A percentile compares a stretch with the other conserved stretches of the same genome.
Evolutionary conservation across 257 asterid genomes (phyloP).

Genomic region (Solanum ossicruentum): DNA sequence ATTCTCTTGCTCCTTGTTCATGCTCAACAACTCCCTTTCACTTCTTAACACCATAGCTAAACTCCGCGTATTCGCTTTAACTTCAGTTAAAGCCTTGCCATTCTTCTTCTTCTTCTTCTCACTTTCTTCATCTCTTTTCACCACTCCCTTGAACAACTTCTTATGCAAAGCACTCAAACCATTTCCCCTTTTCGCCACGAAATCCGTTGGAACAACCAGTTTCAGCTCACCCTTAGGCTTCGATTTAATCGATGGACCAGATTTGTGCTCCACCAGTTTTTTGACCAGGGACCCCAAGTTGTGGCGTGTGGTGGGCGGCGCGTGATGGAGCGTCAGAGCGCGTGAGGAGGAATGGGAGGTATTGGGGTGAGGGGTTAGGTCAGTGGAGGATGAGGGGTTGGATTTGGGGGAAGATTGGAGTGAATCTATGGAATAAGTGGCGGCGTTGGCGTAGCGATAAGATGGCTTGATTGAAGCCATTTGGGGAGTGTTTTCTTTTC

Average conservation of each 20-base stretch:
- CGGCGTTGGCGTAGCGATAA: slow-evolving; percentile 48
- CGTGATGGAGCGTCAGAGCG: slow-evolving; percentile 29
- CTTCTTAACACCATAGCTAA: slow-evolving; percentile 89
- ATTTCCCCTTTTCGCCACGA: slow-evolving; percentile 27
- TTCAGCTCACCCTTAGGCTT: slow-evolving; percentile 21
- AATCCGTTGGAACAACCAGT: slow-evolving; percentile 37
- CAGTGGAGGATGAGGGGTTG: slow-evolving; percentile 66
- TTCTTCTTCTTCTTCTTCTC: slow-evolving; percentile 57
- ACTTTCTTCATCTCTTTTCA: slow-evolving; percentile 35
- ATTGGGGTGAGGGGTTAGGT: background rate
- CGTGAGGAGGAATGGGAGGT: slow-evolving; percentile 6
- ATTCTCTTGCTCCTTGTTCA: slow-evolving; percentile 55
- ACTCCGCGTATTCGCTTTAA: slow-evolving; percentile 68
- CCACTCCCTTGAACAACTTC: slow-evolving; percentile 67
- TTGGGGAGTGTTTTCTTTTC: background rate
- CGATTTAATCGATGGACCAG: background rate
- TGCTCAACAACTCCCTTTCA: slow-evolving; percentile 76
- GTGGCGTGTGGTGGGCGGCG: background rate
- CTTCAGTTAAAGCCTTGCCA: slow-evolving; percentile 51
- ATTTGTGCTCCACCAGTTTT: slow-evolving; percentile 51
- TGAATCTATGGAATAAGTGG: slow-evolving; percentile 1
- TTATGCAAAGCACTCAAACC: slow-evolving; percentile 62
- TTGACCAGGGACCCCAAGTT: slow-evolving; percentile 59
- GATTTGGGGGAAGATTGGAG: slow-evolving; percentile 47
- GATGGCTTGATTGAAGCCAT: slow-evolving; percentile 77